Conservation (phyloP, 805 yeast genomes). For the Candida oleophila region DNA sequence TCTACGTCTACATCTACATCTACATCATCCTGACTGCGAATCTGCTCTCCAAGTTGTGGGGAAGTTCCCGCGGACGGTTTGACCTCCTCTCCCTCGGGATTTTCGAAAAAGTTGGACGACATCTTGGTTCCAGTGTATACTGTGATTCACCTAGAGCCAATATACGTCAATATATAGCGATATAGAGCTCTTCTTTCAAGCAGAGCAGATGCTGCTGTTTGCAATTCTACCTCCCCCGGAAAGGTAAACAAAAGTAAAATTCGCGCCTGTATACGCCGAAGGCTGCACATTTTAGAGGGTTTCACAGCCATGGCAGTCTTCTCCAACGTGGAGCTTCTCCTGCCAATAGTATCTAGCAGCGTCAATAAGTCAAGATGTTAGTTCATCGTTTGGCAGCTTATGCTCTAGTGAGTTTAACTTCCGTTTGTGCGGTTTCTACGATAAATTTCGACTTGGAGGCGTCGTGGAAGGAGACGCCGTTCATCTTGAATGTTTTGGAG, state of each 20-base stretch:
- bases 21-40: not conserved
- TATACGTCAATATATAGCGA: not conserved
- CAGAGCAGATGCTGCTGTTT: too few relatives aligned
- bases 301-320: not conserved
- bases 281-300: not conserved
- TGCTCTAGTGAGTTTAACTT: not conserved
- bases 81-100: constrained; percentile 11
- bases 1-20: constrained; percentile 6
- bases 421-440: constrained; percentile 7
- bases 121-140: constrained; percentile 6
- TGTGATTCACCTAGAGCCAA: not conserved
- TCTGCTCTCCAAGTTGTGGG: not conserved
- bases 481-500: constrained; percentile 43
- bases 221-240: too few relatives aligned
- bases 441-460: constrained; percentile 33
- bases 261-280: too few relatives aligned
- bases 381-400: not conserved
- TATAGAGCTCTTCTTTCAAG: too few relatives aligned
- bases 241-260: too few relatives aligned
- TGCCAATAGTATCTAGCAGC: not conserved
- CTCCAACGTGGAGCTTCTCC: too few relatives aligned
- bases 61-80: constrained; percentile 3
- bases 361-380: not conserved
- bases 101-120: constrained; percentile 23
- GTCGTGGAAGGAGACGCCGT: constrained; percentile 42